These are phyloP conservation scores for Atkinsonella hypoxylon DNA, from an alignment of 2,329 filamentous ascomycete genomes.

Conservation along the genomic window DNA sequence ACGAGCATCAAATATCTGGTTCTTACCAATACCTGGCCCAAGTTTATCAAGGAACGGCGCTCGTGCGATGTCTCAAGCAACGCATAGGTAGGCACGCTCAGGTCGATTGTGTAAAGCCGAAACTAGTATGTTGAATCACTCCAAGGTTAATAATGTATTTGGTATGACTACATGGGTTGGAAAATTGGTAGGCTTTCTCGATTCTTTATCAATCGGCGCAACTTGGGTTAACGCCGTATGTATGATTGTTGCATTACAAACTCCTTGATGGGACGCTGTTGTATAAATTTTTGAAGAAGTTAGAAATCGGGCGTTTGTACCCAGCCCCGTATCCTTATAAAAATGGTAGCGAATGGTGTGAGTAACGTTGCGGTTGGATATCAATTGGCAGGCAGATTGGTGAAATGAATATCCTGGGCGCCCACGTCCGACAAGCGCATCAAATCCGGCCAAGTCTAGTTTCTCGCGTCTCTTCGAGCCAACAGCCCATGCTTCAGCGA, in stretches of 20 bases:
- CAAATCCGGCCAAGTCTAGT: constrained; percentile 18
- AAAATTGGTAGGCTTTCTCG: not conserved
- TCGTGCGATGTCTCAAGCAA: constrained; percentile 16
- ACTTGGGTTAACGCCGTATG: not conserved
- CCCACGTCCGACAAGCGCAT: constrained; percentile 12
- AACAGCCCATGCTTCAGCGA: too few species aligned
- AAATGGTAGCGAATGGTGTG: too few species aligned
- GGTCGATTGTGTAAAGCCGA: not conserved
- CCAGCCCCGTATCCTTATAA: not conserved
- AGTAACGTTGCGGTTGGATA: too few species aligned
- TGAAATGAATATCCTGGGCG: not conserved
- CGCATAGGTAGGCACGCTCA: constrained; percentile 7
- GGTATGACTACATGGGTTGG: not conserved
- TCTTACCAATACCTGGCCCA: constrained; percentile 58
- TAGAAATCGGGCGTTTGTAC: not conserved
- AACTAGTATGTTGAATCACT: not conserved
- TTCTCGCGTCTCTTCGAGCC: constrained; percentile 16
- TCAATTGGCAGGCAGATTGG: not conserved
- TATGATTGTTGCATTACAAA: not conserved
- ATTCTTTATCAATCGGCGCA: not conserved
- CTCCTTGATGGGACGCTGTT: not conserved
- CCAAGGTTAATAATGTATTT: not conserved
- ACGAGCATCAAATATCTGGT: constrained; percentile 54
- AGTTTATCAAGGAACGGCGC: constrained; percentile 36
- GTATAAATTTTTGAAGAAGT: not conserved